Evolutionary conservation across 2,329 filamentous ascomycete genomes (phyloP).

Genomic region (Fusarium sp.): DNA sequence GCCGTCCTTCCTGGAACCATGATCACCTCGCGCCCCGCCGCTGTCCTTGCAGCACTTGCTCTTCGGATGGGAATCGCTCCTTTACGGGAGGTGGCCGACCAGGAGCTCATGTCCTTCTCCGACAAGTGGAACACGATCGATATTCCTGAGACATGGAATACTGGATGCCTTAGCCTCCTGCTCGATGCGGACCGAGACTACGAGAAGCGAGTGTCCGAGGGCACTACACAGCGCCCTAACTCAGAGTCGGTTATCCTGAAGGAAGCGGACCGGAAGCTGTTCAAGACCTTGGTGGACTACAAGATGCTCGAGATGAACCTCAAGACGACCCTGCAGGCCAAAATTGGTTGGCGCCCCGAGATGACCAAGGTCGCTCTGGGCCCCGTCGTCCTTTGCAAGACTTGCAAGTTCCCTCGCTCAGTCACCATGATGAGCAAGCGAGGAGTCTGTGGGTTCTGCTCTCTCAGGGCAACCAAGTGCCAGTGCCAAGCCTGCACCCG

Average conservation of each 20-base stretch:
- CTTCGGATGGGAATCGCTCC: constrained; percentile 60
- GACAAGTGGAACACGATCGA: constrained; percentile 60
- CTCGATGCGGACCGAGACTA: constrained; percentile 58
- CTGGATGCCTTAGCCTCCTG: constrained; percentile 57
- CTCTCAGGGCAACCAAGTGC: constrained; percentile 26
- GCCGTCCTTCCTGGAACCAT: constrained; percentile 61
- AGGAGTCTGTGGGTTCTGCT: constrained; percentile 57
- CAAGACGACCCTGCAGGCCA: constrained; percentile 55
- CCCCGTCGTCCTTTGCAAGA: constrained; percentile 53
- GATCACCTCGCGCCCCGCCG: constrained; percentile 57
- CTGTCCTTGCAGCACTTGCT: constrained; percentile 59
- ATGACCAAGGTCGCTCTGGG: constrained; percentile 58
- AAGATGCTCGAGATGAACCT: constrained; percentile 60
- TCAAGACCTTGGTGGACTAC: constrained; percentile 59
- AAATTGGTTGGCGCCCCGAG: constrained; percentile 58
- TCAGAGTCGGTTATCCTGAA: constrained; percentile 46
- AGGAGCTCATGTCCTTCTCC: constrained; percentile 55
- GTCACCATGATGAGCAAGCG: constrained; percentile 60
- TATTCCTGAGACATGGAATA: constrained; percentile 62
- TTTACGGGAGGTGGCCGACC: constrained; percentile 53
- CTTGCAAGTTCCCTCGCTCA: constrained; percentile 59
- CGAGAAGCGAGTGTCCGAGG: constrained; percentile 42
- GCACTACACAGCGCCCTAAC: constrained; percentile 22
- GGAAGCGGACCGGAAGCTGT: constrained; percentile 53
- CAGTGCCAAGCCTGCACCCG: constrained; percentile 34